Evolutionary conservation across 768 basidiomycete species (phyloP).

Genomic region (Rhodosporidiobolus odoratus): DNA sequence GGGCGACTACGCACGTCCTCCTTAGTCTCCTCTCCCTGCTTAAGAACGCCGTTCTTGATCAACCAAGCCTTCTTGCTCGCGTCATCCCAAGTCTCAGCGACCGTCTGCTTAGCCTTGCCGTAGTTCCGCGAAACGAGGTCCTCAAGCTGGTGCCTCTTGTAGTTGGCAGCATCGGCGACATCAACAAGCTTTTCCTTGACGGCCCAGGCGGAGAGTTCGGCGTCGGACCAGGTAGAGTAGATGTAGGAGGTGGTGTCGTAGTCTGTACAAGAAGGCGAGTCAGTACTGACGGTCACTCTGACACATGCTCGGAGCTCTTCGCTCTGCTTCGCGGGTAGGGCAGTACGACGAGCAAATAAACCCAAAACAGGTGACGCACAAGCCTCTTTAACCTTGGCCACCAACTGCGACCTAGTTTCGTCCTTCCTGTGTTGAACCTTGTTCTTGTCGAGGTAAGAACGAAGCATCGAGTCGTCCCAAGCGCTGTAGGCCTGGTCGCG

Average conservation of each 20-base stretch:
- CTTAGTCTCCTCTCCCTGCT: slow-evolving; percentile 61
- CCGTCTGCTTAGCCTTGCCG: slow-evolving; percentile 54
- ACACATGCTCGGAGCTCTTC: too few relatives aligned
- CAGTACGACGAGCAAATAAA: not conserved
- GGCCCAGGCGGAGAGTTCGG: slow-evolving; percentile 38
- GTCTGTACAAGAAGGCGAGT: slow-evolving; percentile 10
- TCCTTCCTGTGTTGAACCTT: slow-evolving; percentile 56
- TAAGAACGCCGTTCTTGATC: slow-evolving; percentile 63
- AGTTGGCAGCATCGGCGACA: slow-evolving; percentile 20
- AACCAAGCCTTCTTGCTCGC: slow-evolving; percentile 68
- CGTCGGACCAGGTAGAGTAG: slow-evolving; percentile 42
- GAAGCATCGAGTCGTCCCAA: slow-evolving; percentile 75
- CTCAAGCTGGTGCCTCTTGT: slow-evolving; percentile 67
- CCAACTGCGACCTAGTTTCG: slow-evolving; percentile 27
- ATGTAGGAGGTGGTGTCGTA: slow-evolving; percentile 32
- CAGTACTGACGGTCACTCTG: not conserved
- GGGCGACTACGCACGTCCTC: slow-evolving; percentile 54
- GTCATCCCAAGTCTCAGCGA: slow-evolving; percentile 69
- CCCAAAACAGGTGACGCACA: slow-evolving; percentile 16
- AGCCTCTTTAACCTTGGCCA: slow-evolving; percentile 23
- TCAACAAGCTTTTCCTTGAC: slow-evolving; percentile 38
- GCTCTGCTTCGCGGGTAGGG: too few relatives aligned
- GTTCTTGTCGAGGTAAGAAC: slow-evolving; percentile 71
- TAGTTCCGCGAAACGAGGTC: slow-evolving; percentile 69
- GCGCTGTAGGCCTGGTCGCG: slow-evolving; percentile 48